Evolutionary conservation across 768 basidiomycete species (phyloP).

Genomic region (Neoboletus brunneissimus): DNA sequence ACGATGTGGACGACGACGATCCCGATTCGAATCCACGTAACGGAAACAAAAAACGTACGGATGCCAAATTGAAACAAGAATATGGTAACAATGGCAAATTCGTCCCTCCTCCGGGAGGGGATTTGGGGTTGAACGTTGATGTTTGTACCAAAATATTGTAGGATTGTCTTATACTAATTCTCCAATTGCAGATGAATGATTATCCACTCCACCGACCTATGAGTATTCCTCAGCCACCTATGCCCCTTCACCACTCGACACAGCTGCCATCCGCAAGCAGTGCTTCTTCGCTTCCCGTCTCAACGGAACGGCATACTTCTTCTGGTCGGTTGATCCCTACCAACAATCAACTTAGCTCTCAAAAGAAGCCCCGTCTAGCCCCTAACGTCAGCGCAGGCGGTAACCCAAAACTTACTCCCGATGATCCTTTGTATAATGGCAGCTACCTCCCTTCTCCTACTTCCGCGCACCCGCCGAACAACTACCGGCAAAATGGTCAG

Average conservation of each 20-base stretch:
- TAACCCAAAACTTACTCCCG: slow-evolving; percentile 24
- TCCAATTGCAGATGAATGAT: slow-evolving; percentile 23
- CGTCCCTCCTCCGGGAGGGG: slow-evolving; percentile 11
- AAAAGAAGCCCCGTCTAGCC: slow-evolving; percentile 33
- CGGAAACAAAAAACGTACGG: slow-evolving; percentile 20
- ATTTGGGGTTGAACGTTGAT: slow-evolving; percentile 24
- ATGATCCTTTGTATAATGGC: slow-evolving; percentile 31
- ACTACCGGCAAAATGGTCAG: slow-evolving; percentile 30
- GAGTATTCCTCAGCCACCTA: slow-evolving; percentile 34
- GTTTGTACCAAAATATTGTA: slow-evolving; percentile 15
- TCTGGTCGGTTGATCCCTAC: slow-evolving; percentile 32
- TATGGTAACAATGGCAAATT: slow-evolving; percentile 22
- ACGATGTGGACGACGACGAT: slow-evolving; percentile 33
- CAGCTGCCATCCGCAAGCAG: slow-evolving; percentile 21
- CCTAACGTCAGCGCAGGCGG: slow-evolving; percentile 20
- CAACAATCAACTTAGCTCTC: slow-evolving; percentile 23
- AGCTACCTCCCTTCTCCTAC: slow-evolving; percentile 34
- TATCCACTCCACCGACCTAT: slow-evolving; percentile 31
- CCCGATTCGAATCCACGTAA: slow-evolving; percentile 24
- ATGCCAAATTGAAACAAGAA: slow-evolving; percentile 32
- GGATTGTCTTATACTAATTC: neutral
- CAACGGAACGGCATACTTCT: slow-evolving; percentile 33
- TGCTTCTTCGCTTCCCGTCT: slow-evolving; percentile 32
- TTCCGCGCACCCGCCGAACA: slow-evolving; percentile 24
- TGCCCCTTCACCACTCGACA: slow-evolving; percentile 30